A percentile compares a stretch with the other conserved stretches of the same genome.
Evolutionary conservation across 2,329 filamentous ascomycete genomes (phyloP).

Genomic region (Rhynchosporium secalis): DNA sequence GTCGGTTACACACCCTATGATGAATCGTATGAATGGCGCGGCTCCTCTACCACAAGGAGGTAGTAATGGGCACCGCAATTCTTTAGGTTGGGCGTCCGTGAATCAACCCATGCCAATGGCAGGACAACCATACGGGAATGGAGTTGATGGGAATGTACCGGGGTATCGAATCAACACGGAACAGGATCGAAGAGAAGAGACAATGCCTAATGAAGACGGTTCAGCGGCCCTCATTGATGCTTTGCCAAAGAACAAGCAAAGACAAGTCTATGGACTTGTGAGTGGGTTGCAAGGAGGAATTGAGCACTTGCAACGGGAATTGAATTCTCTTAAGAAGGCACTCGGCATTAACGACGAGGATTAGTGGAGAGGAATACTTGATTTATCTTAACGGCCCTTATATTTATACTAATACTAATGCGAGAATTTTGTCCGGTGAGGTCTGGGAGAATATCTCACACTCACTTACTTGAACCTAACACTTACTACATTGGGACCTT

Average conservation of each 20-base stretch:
- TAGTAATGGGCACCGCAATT: slow-evolving; percentile 20
- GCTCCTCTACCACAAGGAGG: slow-evolving; percentile 7
- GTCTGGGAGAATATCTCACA: neutral
- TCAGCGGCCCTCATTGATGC: slow-evolving; percentile 36
- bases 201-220: slow-evolving; percentile 27
- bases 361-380: slow-evolving; percentile 5
- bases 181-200: slow-evolving; percentile 30
- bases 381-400: neutral
- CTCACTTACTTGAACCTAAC: neutral
- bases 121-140: slow-evolving; percentile 29
- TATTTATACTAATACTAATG: slow-evolving; percentile 3
- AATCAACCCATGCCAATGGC: slow-evolving; percentile 24
- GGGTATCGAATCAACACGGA: slow-evolving; percentile 37
- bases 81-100: slow-evolving; percentile 33
- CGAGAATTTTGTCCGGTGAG: neutral
- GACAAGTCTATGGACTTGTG: slow-evolving; percentile 38
- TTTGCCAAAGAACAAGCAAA: slow-evolving; percentile 38
- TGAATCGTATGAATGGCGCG: slow-evolving; percentile 24
- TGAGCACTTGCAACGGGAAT: slow-evolving; percentile 37
- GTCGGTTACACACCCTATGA: slow-evolving; percentile 9
- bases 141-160: slow-evolving; percentile 43
- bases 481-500: neutral
- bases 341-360: slow-evolving; percentile 39
- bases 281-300: slow-evolving; percentile 39
- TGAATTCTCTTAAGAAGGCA: slow-evolving; percentile 36